Evolutionary conservation across 495 filamentous ascomycete species (phyloP), one percentile per base, ranked within the genome.

Genomic region (Aspergillus nidulans): DNA sequence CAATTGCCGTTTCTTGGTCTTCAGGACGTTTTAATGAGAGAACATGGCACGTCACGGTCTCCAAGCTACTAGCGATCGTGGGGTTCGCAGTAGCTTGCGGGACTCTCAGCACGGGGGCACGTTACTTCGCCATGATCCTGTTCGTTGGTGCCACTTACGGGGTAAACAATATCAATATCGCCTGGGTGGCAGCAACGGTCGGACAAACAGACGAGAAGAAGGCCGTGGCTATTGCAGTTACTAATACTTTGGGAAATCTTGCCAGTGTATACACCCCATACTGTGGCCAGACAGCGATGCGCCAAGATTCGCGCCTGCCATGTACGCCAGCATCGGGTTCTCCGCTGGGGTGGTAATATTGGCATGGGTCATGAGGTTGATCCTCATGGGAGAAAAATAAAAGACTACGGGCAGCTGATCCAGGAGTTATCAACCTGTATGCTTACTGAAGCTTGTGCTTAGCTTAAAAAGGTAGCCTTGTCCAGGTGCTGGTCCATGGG

Each of bases 141-240:
- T 80, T 79, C 23, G 52, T 62, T 1, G 69, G 79, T 25, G 77
- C 74, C 1, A 75, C 76, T 6, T 80, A 77, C 46, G 71, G 66
- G 0, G 77, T 77, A 5, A 77, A 77, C 52, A 72, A 76, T 57
- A 77, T 83, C 58, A 72, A 78, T 20, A 60, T 82, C 8, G 71
- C 78, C 18, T 84, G 81, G 81, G 69, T 78, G 1, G 74, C 74
- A 12, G 73, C 75, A 49, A 79, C 77, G n/a, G 74, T 81, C 26
- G 76, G 77, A 1, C 72, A 81, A 6, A 77, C 80, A 0, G 62
- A 75, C 8, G 80, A 78, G 43, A 83, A 81, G 66, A 58, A 75
- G 10, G 77, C 73, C 23, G 67, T 79, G 8, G 65, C 69, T 24
- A 59, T 81, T 7, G 78, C 69, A 0, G 57, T 81, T 42, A 68